Evolutionary conservation across 805 yeast genomes (phyloP).

Genomic region (Wickerhamiella allomyrinae): DNA sequence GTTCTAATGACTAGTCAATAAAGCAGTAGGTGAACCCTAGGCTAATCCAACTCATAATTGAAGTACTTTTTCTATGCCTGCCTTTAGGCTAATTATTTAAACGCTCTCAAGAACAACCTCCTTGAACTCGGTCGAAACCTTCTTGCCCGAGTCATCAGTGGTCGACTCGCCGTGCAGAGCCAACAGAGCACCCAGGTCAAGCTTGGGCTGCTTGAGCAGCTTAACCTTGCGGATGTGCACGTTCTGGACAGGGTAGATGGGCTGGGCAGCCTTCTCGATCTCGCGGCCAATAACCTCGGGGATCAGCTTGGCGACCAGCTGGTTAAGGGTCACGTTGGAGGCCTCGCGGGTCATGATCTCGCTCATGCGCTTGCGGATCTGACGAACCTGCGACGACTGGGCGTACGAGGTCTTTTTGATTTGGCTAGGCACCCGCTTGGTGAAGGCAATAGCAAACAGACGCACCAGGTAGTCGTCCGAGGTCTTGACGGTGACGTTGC

Average conservation of each 20-base stretch:
- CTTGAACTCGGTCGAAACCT: slow-evolving; percentile 84
- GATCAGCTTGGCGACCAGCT: slow-evolving; percentile 90
- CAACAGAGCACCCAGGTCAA: slow-evolving; percentile 91
- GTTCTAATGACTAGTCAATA: no score
- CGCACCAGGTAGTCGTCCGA: slow-evolving; percentile 94
- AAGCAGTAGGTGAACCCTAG: not conserved
- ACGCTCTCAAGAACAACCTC: slow-evolving; percentile 97
- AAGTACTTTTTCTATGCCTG: slow-evolving; percentile 3
- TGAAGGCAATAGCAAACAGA: slow-evolving; percentile 94
- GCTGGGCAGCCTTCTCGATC: slow-evolving; percentile 89
- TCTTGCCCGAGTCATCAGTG: slow-evolving; percentile 94
- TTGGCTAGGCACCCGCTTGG: slow-evolving; percentile 95
- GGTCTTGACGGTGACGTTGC: slow-evolving; percentile 96
- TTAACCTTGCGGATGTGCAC: slow-evolving; percentile 98
- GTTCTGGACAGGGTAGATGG: slow-evolving; percentile 95
- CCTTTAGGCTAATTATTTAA: slow-evolving; percentile 31
- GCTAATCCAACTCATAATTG: not conserved
- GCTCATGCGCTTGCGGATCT: slow-evolving; percentile 89
- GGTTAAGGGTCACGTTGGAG: slow-evolving; percentile 85
- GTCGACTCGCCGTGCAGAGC: slow-evolving; percentile 95
- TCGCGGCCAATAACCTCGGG: slow-evolving; percentile 99
- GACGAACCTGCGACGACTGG: slow-evolving; percentile 93
- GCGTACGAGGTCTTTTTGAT: slow-evolving; percentile 96
- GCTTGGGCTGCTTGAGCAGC: slow-evolving; percentile 96
- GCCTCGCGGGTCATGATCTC: slow-evolving; percentile 97